Base-by-base conservation (phyloP, 495 filamentous ascomycete species). In the Arthonia radiata region DNA sequence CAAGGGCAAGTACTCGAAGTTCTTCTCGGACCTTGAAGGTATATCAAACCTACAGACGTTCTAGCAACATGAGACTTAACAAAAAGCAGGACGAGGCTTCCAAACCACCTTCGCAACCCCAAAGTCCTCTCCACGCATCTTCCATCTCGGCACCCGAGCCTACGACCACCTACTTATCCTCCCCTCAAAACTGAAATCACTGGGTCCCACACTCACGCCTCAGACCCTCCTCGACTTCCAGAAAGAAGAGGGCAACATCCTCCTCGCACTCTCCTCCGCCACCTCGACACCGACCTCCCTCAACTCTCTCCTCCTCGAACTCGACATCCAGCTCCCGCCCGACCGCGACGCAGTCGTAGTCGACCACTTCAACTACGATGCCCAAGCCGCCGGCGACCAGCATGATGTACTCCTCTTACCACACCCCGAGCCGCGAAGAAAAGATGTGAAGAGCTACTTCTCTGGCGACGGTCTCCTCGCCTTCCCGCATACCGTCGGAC, bases 341-440 rank as follows among this genome's bases (percentile, higher is more conserved):
- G 89, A 91, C 42, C 73, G 78, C 36, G 71, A 70, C 21, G 64
- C 74, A 18, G 51, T 82, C 17, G 71, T 86, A 1, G 67, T 94
- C 23, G 86, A 97, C 46, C 86, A 97, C 59, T 92, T 91, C 64
- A 77, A 78, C 52, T 79, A 89, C 50, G 83, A 93, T 40, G 61
- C 61, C 21, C 29, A 61, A 16, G 79, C 68, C 28, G 67, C 79
- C 7, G 33, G 63, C 18, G 80, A 92, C 33, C 67, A 67, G 42
- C 86, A 94, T 50, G 79, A 93, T 53, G 74, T 92, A 16, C 60
- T 94, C 26, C 50, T 93, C 23, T 52, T 92, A 17, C 62, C 69
- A 15, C 52, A 59, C 17, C 70, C 75, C 5, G 50, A 54, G 28
- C 38, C 59, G 13, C 38, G 71, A 30, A 64, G 74, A 31, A 37